Conservation (phyloP, 345 rosid genomes). For the Salix caprea region DNA sequence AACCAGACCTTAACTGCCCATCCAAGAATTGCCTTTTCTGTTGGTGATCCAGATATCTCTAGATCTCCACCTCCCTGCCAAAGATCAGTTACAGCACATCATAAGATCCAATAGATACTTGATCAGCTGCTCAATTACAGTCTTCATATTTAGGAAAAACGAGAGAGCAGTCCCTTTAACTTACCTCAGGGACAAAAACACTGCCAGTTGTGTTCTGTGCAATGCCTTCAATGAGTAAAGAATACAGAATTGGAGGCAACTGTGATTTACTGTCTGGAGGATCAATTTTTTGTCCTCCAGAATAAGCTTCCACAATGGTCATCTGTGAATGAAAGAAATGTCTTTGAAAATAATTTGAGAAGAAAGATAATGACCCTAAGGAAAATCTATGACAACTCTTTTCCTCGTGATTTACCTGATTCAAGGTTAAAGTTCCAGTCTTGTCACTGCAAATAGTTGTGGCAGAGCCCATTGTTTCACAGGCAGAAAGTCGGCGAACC, state of each 20-base stretch:
- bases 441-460: slow-evolving; percentile 99
- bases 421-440: slow-evolving; percentile 95
- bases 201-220: slow-evolving; percentile 88
- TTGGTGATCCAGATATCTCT: slow-evolving; percentile 92
- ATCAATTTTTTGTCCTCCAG: slow-evolving; percentile 58
- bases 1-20: slow-evolving; percentile 65
- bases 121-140: not conserved
- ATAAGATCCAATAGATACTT: not conserved
- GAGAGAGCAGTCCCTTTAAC: not conserved
- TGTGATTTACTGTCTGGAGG: slow-evolving; percentile 36
- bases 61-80: slow-evolving; percentile 68
- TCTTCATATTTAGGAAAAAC: not conserved
- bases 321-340: slow-evolving; percentile 45
- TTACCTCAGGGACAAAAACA: slow-evolving; percentile 79
- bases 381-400: not conserved
- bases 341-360: not conserved
- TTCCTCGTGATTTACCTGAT: slow-evolving; percentile 46
- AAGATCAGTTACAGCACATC: slow-evolving; percentile 1
- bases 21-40: slow-evolving; percentile 90
- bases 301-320: slow-evolving; percentile 93
- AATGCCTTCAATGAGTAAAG: slow-evolving; percentile 47
- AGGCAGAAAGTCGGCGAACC: slow-evolving; percentile 99
- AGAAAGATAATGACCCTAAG: not conserved
- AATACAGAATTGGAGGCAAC: slow-evolving; percentile 33
- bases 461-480: slow-evolving; percentile 99